Conservation (phyloP, 2,329 filamentous ascomycete genomes). For the Colletotrichum limetticola region DNA sequence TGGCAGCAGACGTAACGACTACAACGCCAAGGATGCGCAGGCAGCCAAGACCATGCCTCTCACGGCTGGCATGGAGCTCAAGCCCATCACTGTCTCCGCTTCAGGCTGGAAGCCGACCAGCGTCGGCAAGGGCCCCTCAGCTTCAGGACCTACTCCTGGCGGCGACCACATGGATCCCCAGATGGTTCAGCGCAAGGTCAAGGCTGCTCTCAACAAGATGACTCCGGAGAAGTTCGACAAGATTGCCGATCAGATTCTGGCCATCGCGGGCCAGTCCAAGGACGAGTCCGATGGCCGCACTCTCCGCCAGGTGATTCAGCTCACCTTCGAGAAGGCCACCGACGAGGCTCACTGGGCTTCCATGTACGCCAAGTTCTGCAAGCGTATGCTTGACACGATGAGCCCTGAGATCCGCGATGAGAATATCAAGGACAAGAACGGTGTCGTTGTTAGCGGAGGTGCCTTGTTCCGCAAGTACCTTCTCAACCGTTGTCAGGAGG, state of each 20-base stretch:
- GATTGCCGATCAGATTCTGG: constrained; percentile 91
- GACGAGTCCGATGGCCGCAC: constrained; percentile 94
- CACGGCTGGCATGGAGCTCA: constrained; percentile 83
- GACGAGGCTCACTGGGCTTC: constrained; percentile 98
- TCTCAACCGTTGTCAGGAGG: constrained; percentile 97
- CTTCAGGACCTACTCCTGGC: constrained; percentile 49
- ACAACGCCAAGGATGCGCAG: constrained; percentile 71
- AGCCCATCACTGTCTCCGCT: constrained; percentile 78
- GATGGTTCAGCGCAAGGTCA: constrained; percentile 98
- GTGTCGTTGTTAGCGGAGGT: constrained; percentile 89
- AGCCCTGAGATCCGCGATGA: constrained; percentile 95
- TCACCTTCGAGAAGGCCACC: constrained; percentile 98
- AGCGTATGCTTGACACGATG: constrained; percentile 96
- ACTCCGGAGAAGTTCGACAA: constrained; percentile 98
- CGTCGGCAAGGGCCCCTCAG: constrained; percentile 56
- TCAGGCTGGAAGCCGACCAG: constrained; percentile 92
- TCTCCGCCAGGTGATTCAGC: constrained; percentile 95
- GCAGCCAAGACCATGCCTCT: constrained; percentile 91
- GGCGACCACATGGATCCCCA: constrained; percentile 81
- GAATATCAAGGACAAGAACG: constrained; percentile 90
- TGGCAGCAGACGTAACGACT: constrained; percentile 72
- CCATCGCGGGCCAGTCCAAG: constrained; percentile 94
- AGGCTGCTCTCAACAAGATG: constrained; percentile 99
- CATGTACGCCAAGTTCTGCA: constrained; percentile 99
- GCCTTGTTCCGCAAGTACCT: constrained; percentile 98